Evolutionary conservation across 1,139 yeast genomes (phyloP).

Genomic region (Lodderomyces orthopsilosis): DNA sequence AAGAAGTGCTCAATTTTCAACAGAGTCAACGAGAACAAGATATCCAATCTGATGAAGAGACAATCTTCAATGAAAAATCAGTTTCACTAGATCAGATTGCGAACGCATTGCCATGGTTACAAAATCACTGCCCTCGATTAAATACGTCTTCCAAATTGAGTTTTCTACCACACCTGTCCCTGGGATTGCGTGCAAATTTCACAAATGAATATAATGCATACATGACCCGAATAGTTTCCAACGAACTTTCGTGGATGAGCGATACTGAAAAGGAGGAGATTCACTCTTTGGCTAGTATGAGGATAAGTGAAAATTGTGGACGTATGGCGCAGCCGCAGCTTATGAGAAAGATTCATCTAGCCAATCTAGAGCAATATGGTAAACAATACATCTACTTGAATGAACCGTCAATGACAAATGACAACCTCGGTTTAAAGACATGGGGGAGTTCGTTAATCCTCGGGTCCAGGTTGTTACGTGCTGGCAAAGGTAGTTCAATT

Average conservation of each 20-base stretch:
- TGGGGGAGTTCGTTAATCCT: constrained; percentile 91
- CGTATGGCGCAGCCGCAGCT: constrained; percentile 80
- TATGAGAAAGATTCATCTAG: constrained; percentile 45
- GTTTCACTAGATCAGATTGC: constrained; percentile 21
- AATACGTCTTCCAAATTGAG: constrained; percentile 23
- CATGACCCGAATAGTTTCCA: constrained; percentile 63
- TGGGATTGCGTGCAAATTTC: constrained; percentile 16
- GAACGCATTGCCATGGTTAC: constrained; percentile 42
- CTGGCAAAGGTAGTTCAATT: constrained; percentile 14
- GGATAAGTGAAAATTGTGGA: constrained; percentile 84
- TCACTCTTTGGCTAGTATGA: constrained; percentile 52
- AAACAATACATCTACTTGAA: constrained; percentile 42
- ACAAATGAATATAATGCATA: constrained; percentile 47
- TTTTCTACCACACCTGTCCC: constrained; percentile 25
- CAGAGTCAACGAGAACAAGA: constrained; percentile 8
- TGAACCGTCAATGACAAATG: constrained; percentile 87
- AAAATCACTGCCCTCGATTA: constrained; percentile 34
- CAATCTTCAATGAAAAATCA: constrained; percentile 13
- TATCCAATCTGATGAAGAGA: constrained; percentile 8
- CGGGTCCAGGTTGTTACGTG: constrained; percentile 48
- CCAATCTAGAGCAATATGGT: constrained; percentile 23
- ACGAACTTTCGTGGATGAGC: constrained; percentile 52
- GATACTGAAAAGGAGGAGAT: constrained; percentile 28
- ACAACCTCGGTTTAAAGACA: constrained; percentile 85
- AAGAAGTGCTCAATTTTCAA: constrained; percentile 56